Evolutionary conservation across 139 green algal species (phyloP).

Genomic region (Coccomyxa sp.): DNA sequence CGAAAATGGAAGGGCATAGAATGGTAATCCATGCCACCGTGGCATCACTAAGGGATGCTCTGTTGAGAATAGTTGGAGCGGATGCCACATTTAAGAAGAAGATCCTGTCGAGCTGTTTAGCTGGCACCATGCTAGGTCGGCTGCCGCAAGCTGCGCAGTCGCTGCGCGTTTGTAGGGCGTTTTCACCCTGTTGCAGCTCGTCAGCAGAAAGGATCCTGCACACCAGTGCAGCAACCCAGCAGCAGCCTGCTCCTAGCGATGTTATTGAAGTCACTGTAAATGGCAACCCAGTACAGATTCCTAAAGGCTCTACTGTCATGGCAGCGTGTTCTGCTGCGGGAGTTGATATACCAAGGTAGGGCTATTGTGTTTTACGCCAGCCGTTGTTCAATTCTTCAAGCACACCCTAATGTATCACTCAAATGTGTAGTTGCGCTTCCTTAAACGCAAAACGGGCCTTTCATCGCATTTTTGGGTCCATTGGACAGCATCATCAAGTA

Average conservation of each 20-base stretch:
- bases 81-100: too few species aligned
- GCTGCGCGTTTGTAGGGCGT: background rate
- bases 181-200: background rate
- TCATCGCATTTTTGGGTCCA: too few species aligned
- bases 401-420: background rate
- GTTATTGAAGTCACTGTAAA: conserved; percentile 88
- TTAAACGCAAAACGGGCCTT: too few species aligned
- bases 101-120: too few species aligned
- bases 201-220: background rate
- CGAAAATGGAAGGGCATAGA: too few species aligned
- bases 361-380: background rate
- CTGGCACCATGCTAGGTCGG: background rate
- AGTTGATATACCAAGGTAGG: conserved; percentile 88
- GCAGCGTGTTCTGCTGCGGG: conserved; percentile 94
- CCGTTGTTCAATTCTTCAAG: background rate
- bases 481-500: background rate
- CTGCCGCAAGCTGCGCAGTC: background rate
- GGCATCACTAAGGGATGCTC: too few species aligned
- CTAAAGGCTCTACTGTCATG: conserved; percentile 86
- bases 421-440: too few species aligned
- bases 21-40: too few species aligned
- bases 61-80: too few species aligned
- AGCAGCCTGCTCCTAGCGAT: conserved; percentile 22
- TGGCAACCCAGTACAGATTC: conserved; percentile 70
- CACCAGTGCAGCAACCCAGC: background rate